These are phyloP conservation scores for Kwoniella pini DNA, from an alignment of 768 basidiomycete species.

Conservation along the genomic window DNA sequence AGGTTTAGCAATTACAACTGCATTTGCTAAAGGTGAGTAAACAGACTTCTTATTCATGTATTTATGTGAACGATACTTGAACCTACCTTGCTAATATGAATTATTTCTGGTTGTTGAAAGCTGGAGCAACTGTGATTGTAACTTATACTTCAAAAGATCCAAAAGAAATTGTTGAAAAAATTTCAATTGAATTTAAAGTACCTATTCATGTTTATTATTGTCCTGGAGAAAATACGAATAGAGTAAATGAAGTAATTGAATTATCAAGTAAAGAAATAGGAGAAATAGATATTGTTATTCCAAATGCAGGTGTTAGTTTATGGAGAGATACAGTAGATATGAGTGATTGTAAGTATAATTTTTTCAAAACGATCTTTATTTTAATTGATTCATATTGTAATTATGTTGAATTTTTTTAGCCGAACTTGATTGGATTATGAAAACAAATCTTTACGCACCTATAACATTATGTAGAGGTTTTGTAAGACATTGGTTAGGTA, in stretches of 20 bases:
- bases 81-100: no score
- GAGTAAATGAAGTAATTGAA: conserved; percentile 41
- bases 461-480: conserved; percentile 50
- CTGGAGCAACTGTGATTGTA: conserved; percentile 65
- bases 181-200: conserved; percentile 39
- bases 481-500: conserved; percentile 47
- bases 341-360: conserved; percentile 37
- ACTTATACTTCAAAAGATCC: conserved; percentile 59
- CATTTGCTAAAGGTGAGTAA: conserved; percentile 58
- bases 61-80: background rate
- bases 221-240: conserved; percentile 36
- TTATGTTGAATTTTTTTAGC: background rate
- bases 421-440: conserved; percentile 28
- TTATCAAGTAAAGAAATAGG: conserved; percentile 42
- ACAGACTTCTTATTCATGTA: background rate
- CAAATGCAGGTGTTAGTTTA: conserved; percentile 50
- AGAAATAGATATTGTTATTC: conserved; percentile 50
- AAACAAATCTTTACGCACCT: conserved; percentile 50
- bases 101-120: no score
- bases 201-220: conserved; percentile 49
- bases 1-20: conserved; percentile 62
- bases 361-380: background rate
- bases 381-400: no score
- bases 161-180: conserved; percentile 27
- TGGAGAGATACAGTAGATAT: conserved; percentile 42